These are phyloP conservation scores for Diplodia intermedia DNA, from an alignment of 2,329 filamentous ascomycete genomes.

Conservation along the genomic window DNA sequence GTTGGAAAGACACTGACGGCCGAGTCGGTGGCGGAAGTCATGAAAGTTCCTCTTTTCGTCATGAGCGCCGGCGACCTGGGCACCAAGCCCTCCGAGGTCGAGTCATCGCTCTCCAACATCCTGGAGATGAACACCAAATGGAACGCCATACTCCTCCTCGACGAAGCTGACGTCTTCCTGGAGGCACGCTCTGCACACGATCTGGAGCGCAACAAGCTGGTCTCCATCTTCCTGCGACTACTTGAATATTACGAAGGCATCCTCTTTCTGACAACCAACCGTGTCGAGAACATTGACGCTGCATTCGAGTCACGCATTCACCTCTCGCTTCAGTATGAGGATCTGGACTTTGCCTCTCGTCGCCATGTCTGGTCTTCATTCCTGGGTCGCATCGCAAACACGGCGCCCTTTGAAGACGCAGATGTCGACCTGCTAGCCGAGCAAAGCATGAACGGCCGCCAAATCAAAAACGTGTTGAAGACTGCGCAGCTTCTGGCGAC, in stretches of 20 bases:
- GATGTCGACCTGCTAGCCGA: slow-evolving; percentile 33
- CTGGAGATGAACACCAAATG: slow-evolving; percentile 58
- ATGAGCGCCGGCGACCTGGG: slow-evolving; percentile 61
- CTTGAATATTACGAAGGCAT: slow-evolving; percentile 51
- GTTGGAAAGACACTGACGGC: slow-evolving; percentile 59
- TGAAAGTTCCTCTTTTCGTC: slow-evolving; percentile 58
- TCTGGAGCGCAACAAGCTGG: slow-evolving; percentile 42
- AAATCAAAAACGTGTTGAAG: slow-evolving; percentile 39
- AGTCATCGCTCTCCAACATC: slow-evolving; percentile 54
- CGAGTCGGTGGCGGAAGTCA: slow-evolving; percentile 55
- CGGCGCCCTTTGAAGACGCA: slow-evolving; percentile 24
- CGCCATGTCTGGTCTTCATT: slow-evolving; percentile 35
- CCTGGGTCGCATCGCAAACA: slow-evolving; percentile 18
- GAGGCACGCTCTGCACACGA: slow-evolving; percentile 41
- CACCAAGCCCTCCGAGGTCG: slow-evolving; percentile 50
- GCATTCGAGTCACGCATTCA: slow-evolving; percentile 43
- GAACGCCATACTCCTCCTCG: slow-evolving; percentile 60
- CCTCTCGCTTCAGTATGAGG: slow-evolving; percentile 39
- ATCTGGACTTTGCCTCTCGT: slow-evolving; percentile 34
- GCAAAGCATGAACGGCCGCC: slow-evolving; percentile 35
- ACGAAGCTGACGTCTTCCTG: slow-evolving; percentile 56
- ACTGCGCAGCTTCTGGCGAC: slow-evolving; percentile 36
- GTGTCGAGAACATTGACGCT: slow-evolving; percentile 42
- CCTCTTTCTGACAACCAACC: slow-evolving; percentile 45
- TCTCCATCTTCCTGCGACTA: slow-evolving; percentile 46